Evolutionary conservation across 75 land plant species (phyloP), one percentile per base, ranked within the genome.

Genomic region (Azolla pinnata): DNA sequence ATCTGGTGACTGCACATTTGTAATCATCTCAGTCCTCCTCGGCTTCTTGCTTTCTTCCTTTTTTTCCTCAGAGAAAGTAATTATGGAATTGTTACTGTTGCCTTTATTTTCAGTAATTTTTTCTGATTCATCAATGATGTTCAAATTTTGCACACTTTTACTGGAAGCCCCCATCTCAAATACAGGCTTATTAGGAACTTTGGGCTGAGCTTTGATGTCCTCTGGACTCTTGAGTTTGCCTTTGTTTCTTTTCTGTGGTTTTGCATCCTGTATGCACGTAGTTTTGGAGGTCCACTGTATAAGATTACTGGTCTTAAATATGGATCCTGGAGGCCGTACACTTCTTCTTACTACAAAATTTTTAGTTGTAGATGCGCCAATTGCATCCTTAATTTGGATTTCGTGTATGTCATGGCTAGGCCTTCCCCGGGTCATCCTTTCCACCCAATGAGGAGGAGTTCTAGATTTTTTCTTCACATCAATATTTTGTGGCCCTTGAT

Each of bases 241-340:
- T 4, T 25, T 52, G 1, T 27, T 52, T 52, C 27, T 52, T 1
- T 27, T 52, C 27, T 25, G 29, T 1, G 3, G 54, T 14, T 29
- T 52, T 3, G 3, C 5, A 1, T 52, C 29, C 26, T 31, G 1
- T 44, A 3, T 18, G 8, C 54, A 25, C 14, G 59, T 47, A 45
- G 26, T 53, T 27, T 67, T 42, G 17, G 54, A 33, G 4, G 45
- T 44, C 44, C 38, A 51, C 28, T 48, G 32, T 28, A 52, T 31
- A 18, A 42, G 19, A 31, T 21, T 33, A 31, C 35, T 44, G 19
- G 69, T 18, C 24, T 28, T 66, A 33, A 57, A 57, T 33, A 33
- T 44, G 21, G 33, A 58, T 19, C 54, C 56, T 30, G 69, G 62
- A 14, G 62, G 56, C 28, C 55, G 62, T 18, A 59, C 35, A 48